Base-by-base conservation (phyloP, 129 eudicot genomes). In the Flaveria linearis region DNA sequence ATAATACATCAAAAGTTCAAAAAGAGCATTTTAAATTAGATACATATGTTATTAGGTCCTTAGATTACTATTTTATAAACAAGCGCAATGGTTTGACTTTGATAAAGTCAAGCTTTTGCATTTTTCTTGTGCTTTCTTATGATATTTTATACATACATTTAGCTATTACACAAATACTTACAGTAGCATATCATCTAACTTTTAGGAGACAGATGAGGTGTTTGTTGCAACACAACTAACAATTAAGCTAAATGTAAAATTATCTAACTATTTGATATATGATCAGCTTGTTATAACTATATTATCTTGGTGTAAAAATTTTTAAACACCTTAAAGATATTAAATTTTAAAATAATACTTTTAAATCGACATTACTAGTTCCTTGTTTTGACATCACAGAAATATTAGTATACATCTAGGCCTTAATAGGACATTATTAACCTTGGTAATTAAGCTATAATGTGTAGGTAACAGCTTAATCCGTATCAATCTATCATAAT, bases 51-150 rank as follows among this genome's bases (percentile, higher is more conserved):
- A 9, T 57, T 57, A 57, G 64, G 64, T 20, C 15, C 64, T 14
- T 9, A 3, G 63, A 22, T 57, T 30, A 57, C 28, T 13, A 22
- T 57, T 57, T 23, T 57, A 22, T 57, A 57, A 20, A 28, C 2
- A 36, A 18, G 33, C 22, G 13, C 30, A 16, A 11, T 12, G 18
- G 76, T 53, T 55, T 43, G 33, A 28, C 39, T 45, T 69, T 23
- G 50, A 69, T 3, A 76, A 26, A 68, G 28, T 33, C 76, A 72
- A 56, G 30, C 30, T 72, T 55, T 17, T 36, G 51, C 66, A 23
- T 36, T 18, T 72, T 10, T 36, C 68, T 20, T 20, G 56, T 73
- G 17, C 9, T 69, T 33, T 52, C 63, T 46, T 14, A 28, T 28
- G 12, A 25, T 49, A 26, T 23, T 15, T 10, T 8, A 12, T 33